Evolutionary conservation across 108 stramenopile species (phyloP).

Genomic region (Skeletonema tropicum): DNA sequence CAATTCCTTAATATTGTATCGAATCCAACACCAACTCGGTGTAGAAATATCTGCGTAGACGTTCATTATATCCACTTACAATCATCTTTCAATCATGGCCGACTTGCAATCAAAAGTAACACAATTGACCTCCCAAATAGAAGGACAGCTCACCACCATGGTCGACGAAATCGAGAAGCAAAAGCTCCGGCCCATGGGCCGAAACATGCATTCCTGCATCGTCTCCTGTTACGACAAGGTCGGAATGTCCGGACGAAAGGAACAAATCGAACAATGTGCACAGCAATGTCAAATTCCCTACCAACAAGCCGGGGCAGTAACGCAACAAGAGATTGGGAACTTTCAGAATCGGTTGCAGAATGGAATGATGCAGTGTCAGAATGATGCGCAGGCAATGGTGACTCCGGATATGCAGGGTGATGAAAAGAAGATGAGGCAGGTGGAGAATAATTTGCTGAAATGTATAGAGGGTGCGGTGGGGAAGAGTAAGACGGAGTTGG

Average conservation of each 20-base stretch:
- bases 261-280: conserved; percentile 71
- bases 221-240: conserved; percentile 74
- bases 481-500: conserved; percentile 70
- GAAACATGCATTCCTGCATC: conserved; percentile 68
- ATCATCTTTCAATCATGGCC: conserved; percentile 33
- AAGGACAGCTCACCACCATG: conserved; percentile 57
- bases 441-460: conserved; percentile 66
- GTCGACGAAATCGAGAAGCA: conserved; percentile 73
- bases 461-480: conserved; percentile 79
- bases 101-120: conserved; percentile 74
- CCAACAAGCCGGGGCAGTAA: conserved; percentile 61
- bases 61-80: too few relatives aligned
- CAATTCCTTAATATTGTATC: too few relatives aligned
- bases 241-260: conserved; percentile 67
- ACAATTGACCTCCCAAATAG: conserved; percentile 73
- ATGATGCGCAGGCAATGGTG: conserved; percentile 81
- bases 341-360: conserved; percentile 85
- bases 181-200: conserved; percentile 65
- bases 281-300: conserved; percentile 78
- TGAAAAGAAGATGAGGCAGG: conserved; percentile 62
- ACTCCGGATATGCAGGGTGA: conserved; percentile 76
- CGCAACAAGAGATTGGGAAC: conserved; percentile 83
- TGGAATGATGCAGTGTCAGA: conserved; percentile 85
- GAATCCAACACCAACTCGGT: too few relatives aligned
- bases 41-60: too few relatives aligned